Evolutionary conservation across 768 basidiomycete genomes (phyloP), one percentile per base, ranked within the genome.

Genomic region (Termitomyces sp.): DNA sequence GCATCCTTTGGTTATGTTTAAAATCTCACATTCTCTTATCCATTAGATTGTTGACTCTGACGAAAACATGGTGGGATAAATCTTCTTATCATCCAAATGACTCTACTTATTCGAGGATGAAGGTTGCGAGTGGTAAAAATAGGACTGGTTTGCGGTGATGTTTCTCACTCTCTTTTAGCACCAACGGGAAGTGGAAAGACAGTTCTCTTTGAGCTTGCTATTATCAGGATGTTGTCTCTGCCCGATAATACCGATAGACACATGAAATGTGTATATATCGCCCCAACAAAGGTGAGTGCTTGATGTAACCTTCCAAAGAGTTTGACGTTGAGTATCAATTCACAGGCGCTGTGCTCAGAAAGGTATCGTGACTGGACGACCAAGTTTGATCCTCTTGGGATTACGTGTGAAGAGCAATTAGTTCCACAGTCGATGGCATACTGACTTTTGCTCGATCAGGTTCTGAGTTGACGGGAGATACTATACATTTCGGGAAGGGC

Each of bases 181-280:
- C 97, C 97, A 0, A 98, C 97, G 14, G 94, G 96, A 34, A 92
- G 93, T 55, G 97, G 97, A 34, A 98, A 98, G 74, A 99, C 97
- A 0, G 93, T 91, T 9, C 75, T 98, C 34, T 99, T 98, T 66
- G 97, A 99, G 70, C 77, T 99, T 14, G 86, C 91, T 2, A 91
- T 98, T 57, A 84, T 98, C 55, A 85, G 85, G 37, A 82, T 92
- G 79, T 73, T 94, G 36, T 76, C 76, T 55, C 73, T 81, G 54
- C 73, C 77, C 8, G 67, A 73, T 54, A 71, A 71, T 34, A 69
- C 65, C 11, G 72, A 71, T 32, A 70, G 75, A 32, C 63, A 71
- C n/a, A 67, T 72, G 2, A 93, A 92, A 75, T 90, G 89, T 64
- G 85, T 99, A 15, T 99, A 99, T 69, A 86, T 99, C 67, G 92